A percentile compares a stretch with the other conserved stretches of the same genome.
phyloP scores from a whole-genome alignment of 2,329 filamentous ascomycete species.

The Ophiostoma australiae region DNA sequence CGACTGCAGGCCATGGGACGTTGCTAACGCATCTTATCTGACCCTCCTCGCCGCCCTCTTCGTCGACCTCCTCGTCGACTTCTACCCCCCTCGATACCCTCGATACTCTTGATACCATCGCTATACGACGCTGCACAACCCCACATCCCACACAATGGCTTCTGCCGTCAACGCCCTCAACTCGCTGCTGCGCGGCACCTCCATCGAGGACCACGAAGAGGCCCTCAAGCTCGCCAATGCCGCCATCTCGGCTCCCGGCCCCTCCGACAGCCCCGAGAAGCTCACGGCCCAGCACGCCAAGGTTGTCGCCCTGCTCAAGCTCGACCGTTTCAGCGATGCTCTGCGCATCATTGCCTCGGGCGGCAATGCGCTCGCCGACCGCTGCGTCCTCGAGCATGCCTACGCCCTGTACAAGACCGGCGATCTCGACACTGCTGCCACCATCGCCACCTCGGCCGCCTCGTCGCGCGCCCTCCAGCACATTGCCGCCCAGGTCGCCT shows the following conservation, averaged over 20 bases:
- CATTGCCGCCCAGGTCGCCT: constrained; percentile 62
- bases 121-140: no score
- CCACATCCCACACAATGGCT: constrained; percentile 24
- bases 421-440: constrained; percentile 58
- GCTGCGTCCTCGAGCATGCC: constrained; percentile 63
- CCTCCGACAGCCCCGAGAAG: constrained; percentile 34
- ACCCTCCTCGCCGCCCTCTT: neutral
- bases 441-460: constrained; percentile 27
- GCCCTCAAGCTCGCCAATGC: constrained; percentile 60
- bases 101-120: neutral
- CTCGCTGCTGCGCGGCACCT: constrained; percentile 50
- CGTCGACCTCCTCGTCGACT: neutral
- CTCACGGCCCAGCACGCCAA: constrained; percentile 61
- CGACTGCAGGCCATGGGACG: constrained; percentile 15
- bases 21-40: neutral
- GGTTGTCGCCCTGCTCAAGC: constrained; percentile 69
- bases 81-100: neutral
- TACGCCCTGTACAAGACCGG: constrained; percentile 83
- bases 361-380: constrained; percentile 55
- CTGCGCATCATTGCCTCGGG: constrained; percentile 62
- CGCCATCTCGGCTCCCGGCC: constrained; percentile 53
- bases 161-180: constrained; percentile 47
- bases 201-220: constrained; percentile 68
- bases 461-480: constrained; percentile 41
- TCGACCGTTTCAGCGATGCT: constrained; percentile 77